A percentile compares a stretch with the other conserved stretches of the same genome.
phyloP scores from a whole-genome alignment of 2,329 filamentous ascomycete genomes.

The Laburnicola sp. region DNA sequence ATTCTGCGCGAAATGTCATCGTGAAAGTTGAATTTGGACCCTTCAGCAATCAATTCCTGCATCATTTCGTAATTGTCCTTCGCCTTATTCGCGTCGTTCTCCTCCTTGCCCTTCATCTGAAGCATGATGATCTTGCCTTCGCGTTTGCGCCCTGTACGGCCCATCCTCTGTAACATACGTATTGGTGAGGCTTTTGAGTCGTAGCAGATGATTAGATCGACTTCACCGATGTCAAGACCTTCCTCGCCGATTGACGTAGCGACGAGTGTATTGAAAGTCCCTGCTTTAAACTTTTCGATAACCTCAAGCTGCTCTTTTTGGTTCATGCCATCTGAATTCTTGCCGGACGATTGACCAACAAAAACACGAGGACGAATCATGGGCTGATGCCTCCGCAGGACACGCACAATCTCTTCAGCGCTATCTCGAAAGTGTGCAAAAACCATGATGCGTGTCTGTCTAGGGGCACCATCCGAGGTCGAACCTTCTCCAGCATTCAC shows the following conservation, averaged over 20 bases:
- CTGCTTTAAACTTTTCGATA: constrained; percentile 83
- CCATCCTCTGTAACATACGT: constrained; percentile 97
- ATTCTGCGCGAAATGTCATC: constrained; percentile 86
- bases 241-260: constrained; percentile 99
- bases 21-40: constrained; percentile 82
- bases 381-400: constrained; percentile 79
- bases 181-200: constrained; percentile 95
- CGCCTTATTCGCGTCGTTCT: constrained; percentile 81
- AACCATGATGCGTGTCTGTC: constrained; percentile 83
- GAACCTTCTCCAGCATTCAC: constrained; percentile 73
- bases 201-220: constrained; percentile 96
- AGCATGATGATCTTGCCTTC: constrained; percentile 85
- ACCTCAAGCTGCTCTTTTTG: constrained; percentile 86
- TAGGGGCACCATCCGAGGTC: constrained; percentile 28
- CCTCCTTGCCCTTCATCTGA: constrained; percentile 92
- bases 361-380: constrained; percentile 91
- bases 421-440: constrained; percentile 96
- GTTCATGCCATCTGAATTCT: constrained; percentile 92
- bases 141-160: constrained; percentile 89
- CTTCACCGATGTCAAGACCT: constrained; percentile 96
- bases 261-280: constrained; percentile 89
- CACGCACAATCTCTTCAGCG: constrained; percentile 86
- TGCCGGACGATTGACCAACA: constrained; percentile 89
- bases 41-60: constrained; percentile 87
- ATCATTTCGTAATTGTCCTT: constrained; percentile 96